Evolutionary conservation across 306 rosid species (phyloP), one percentile per base, ranked within the genome.

Genomic region (Trifolium pratense): DNA sequence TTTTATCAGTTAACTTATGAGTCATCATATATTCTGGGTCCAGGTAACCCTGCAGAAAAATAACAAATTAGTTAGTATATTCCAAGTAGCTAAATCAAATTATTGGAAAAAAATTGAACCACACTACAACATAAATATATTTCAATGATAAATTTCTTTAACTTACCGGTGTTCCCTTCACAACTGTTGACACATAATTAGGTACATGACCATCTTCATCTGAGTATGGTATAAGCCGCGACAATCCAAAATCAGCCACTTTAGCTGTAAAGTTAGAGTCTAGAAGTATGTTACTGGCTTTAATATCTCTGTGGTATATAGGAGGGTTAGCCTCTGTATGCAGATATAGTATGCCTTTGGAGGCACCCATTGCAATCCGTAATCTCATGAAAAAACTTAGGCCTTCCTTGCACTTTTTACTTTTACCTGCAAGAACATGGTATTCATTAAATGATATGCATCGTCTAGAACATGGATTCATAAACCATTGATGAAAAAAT

Each of bases 261-360:
- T 91, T 93, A 45, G 98, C 93, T 1, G 45, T 79, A 59, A 86
- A 72, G 75, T 82, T 85, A 75, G 85, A 75, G 78, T 91, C 93
- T 71, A 93, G 78, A 68, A 93, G 96, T 81, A 93, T 93, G 88
- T 91, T 93, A 58, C 82, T 91, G 62, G 98, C 88, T 83, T 93
- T 93, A 25, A 93, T 89, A 77, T 93, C 98, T 60, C 98, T 78
- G 84, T 93, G 98, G 84, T 85, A 87, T 83, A 93, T 88, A 16
- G 98, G 97, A 86, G 98, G 98, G 76, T 93, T 85, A 43, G 98
- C 97, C 76, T 90, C 97, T 3, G 90, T 89, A 61, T 93, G 98
- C 70, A 91, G 94, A 83, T 93, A 93, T 2, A 88, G 82, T 67
- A 93, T 88, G 63, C 97, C 98, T 81, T 82, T 91, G 29, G 97